These are phyloP conservation scores for Aspergillus sp. DNA, from an alignment of 2,329 filamentous ascomycete species.

Conservation along the genomic window DNA sequence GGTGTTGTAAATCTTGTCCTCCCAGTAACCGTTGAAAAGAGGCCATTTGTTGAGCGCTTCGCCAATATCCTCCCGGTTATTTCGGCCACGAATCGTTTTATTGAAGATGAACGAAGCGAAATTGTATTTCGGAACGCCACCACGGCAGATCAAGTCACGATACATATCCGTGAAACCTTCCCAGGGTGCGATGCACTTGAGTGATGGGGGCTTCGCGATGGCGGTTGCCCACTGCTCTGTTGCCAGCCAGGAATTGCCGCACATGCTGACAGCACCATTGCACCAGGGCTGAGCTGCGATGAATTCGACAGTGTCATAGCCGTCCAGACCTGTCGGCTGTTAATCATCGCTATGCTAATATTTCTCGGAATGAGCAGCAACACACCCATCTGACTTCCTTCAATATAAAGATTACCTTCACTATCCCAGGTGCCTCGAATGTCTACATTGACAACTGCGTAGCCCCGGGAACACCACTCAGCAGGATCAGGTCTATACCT, in stretches of 20 bases:
- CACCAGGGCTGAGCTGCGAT: conserved; percentile 12
- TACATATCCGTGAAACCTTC: not conserved
- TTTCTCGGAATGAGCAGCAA: no score
- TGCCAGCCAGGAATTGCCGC: conserved; percentile 13
- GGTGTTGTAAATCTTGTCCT: not conserved
- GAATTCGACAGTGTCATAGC: conserved; percentile 12
- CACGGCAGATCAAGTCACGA: not conserved
- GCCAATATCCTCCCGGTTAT: not conserved
- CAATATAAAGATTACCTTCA: conserved; percentile 22
- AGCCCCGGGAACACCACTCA: conserved; percentile 26
- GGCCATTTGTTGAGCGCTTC: not conserved
- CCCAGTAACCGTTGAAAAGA: not conserved
- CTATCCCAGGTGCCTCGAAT: conserved; percentile 25
- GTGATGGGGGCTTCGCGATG: not conserved
- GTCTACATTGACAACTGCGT: conserved; percentile 29
- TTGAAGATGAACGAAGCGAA: not conserved
- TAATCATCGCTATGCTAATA: no score
- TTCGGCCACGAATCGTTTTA: not conserved
- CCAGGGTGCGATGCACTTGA: not conserved
- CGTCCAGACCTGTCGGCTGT: conserved; percentile 4
- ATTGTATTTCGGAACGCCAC: not conserved
- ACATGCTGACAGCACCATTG: conserved; percentile 11
- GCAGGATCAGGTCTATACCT: conserved; percentile 22
- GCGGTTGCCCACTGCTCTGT: conserved; percentile 11
- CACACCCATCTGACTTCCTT: conserved; percentile 7